A percentile compares a stretch with the other conserved stretches of the same genome.
Evolutionary conservation across 768 basidiomycete species (phyloP).

Genomic region (Suillus fuscotomentosus): DNA sequence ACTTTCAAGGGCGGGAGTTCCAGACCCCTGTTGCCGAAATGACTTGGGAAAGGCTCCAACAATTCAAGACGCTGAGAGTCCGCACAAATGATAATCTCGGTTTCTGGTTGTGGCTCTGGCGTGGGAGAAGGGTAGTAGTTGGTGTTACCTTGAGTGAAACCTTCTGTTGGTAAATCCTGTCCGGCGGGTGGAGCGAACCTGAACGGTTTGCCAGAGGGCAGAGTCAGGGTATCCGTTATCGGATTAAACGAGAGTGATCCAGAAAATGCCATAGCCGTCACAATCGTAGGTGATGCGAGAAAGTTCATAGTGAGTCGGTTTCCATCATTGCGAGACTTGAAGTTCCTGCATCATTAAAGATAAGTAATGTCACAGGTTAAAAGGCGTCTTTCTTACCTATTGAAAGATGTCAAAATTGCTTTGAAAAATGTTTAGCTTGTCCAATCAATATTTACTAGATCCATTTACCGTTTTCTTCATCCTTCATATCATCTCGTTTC

Average conservation of each 20-base stretch:
- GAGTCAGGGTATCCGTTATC: constrained; percentile 65
- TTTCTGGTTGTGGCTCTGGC: constrained; percentile 74
- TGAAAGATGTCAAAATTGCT: constrained; percentile 98
- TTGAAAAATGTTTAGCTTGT: constrained; percentile 9
- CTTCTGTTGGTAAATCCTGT: constrained; percentile 76
- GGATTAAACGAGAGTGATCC: constrained; percentile 95
- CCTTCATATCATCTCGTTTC: constrained; percentile 87
- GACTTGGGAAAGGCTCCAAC: constrained; percentile 80
- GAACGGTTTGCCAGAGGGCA: constrained; percentile 76
- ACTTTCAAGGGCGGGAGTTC: constrained; percentile 86
- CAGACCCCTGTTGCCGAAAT: constrained; percentile 60
- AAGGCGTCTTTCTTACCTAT: constrained; percentile 52
- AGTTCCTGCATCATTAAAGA: constrained; percentile 45
- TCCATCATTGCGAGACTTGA: constrained; percentile 96
- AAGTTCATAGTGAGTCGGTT: constrained; percentile 96
- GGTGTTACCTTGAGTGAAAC: constrained; percentile 75
- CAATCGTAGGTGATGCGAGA: constrained; percentile 93
- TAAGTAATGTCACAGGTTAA: not conserved
- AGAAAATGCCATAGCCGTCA: constrained; percentile 97
- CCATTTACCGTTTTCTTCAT: constrained; percentile 82
- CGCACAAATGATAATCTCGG: constrained; percentile 72
- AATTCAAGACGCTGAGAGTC: constrained; percentile 85
- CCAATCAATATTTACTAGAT: not conserved
- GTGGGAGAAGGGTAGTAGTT: constrained; percentile 75
- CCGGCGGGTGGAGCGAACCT: constrained; percentile 84